A percentile compares a stretch with the other conserved stretches of the same genome.
phyloP scores from a whole-genome alignment of 2,329 filamentous ascomycete species.

The Karstenula rhodostoma region DNA sequence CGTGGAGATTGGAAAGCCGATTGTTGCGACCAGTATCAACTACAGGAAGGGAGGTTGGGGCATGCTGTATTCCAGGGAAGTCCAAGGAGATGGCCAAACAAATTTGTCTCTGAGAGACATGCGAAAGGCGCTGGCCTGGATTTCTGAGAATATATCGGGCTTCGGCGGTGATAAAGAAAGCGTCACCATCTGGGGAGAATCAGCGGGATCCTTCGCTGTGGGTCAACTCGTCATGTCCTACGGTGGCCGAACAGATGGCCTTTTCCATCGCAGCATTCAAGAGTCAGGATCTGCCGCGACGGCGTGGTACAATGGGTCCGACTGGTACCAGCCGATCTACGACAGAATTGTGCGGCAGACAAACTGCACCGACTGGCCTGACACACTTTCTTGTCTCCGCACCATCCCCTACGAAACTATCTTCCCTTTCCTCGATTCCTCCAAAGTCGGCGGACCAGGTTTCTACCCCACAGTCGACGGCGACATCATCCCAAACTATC shows the following conservation, averaged over 20 bases:
- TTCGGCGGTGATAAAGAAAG: conserved; percentile 54
- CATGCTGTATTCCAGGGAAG: conserved; percentile 65
- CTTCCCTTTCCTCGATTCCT: conserved; percentile 60
- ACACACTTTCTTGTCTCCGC: conserved; percentile 62
- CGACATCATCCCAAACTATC: conserved; percentile 63
- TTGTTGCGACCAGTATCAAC: conserved; percentile 48
- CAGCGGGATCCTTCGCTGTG: conserved; percentile 53
- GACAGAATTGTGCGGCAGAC: conserved; percentile 53
- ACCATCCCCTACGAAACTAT: conserved; percentile 66
- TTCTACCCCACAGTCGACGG: conserved; percentile 63
- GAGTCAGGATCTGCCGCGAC: conserved; percentile 49
- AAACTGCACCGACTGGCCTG: conserved; percentile 63
- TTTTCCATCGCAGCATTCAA: conserved; percentile 50
- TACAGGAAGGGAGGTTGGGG: conserved; percentile 71
- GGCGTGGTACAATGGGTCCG: conserved; percentile 49
- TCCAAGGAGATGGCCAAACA: conserved; percentile 57
- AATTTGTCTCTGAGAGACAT: conserved; percentile 52
- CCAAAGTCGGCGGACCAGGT: conserved; percentile 42
- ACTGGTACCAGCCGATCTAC: conserved; percentile 60
- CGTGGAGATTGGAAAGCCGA: conserved; percentile 47
- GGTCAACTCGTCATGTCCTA: conserved; percentile 48
- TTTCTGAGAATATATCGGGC: conserved; percentile 53
- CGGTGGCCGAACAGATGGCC: conserved; percentile 43
- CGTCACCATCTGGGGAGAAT: conserved; percentile 58
- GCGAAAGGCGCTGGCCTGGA: conserved; percentile 56